Evolutionary conservation across 1,284 basidiomycete genomes (phyloP), one percentile per base, ranked within the genome.

Genomic region (Cutaneotrichosporon cutaneum): DNA sequence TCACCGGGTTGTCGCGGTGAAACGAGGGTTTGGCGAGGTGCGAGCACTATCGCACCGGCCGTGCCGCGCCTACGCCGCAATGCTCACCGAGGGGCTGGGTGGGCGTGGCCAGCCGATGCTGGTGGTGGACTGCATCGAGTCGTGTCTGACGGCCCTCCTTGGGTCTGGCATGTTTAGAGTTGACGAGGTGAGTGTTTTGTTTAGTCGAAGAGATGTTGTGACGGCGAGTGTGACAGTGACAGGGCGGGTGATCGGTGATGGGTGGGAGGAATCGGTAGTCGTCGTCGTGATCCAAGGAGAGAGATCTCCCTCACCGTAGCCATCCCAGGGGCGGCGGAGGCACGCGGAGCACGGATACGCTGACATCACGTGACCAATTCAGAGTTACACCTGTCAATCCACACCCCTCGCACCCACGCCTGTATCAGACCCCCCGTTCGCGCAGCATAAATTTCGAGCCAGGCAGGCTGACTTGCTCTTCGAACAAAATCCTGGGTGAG

Each of bases 41-140:
- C 39, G 39, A 36, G 35, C 35, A 22, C 18, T 21, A 33, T 35
- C 30, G 51, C 30, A 13, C 27, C 50, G 50, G 14, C 24, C 50
- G 9, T 5, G 5, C 30, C 11, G 35, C 35, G 35, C 4, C 3
- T 7, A 13, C 6, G 16, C 39, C 39, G 18, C 22, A 2, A 11
- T 13, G 62, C 64, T 54, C 47, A 66, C 64, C 4, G 64, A 61
- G 8, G 64, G 64, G 36, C 61, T 63, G 24, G 64, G 64, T 16
- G 64, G 64, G 10, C 64, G 45, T 21, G 54, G 59, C 64, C 64
- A 66, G 13, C 21, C 53, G 11, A 62, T 54, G 24, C 58, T 60
- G 8, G 59, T 18, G 16, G 45, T 57, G 44, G 54, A 56, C 51
- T 66, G 64, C 61, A 66, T 61, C 26, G 60, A 63, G 55, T 62